Evolutionary conservation across 495 filamentous ascomycete species (phyloP).

Genomic region (Lepraria neglecta): DNA sequence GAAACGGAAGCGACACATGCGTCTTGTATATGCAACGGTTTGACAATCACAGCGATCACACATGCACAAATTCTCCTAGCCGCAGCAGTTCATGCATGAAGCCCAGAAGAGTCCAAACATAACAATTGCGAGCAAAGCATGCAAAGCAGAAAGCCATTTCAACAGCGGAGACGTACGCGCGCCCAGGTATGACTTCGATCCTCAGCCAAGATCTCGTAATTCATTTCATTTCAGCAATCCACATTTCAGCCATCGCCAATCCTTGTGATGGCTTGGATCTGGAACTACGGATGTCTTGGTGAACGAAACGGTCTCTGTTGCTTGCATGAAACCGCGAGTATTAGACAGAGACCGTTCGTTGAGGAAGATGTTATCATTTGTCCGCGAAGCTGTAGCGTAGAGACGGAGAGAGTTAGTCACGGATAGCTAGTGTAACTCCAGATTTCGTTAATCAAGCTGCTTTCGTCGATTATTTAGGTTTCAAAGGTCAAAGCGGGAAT

Average conservation of each 20-base stretch:
- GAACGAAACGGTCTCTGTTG: no score
- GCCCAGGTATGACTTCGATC: background rate
- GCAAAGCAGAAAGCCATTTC: background rate
- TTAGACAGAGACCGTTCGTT: background rate
- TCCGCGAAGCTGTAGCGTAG: background rate
- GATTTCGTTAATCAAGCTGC: background rate
- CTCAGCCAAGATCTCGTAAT: background rate
- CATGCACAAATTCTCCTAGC: background rate
- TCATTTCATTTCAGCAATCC: background rate
- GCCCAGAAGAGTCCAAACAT: background rate
- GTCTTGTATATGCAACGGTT: background rate
- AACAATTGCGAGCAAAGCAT: background rate
- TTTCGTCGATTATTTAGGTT: background rate
- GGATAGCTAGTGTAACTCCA: background rate
- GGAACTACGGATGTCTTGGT: background rate
- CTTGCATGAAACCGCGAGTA: background rate
- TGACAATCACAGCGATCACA: background rate
- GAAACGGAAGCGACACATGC: background rate
- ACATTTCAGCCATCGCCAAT: background rate
- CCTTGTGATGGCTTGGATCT: background rate
- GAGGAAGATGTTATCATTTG: background rate
- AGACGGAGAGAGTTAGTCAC: background rate
- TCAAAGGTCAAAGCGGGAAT: slow-evolving; percentile 6
- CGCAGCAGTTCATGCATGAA: background rate
- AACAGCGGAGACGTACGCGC: background rate